phyloP scores from a whole-genome alignment of 768 basidiomycete genomes.

The Rhizopogon vulgaris region DNA sequence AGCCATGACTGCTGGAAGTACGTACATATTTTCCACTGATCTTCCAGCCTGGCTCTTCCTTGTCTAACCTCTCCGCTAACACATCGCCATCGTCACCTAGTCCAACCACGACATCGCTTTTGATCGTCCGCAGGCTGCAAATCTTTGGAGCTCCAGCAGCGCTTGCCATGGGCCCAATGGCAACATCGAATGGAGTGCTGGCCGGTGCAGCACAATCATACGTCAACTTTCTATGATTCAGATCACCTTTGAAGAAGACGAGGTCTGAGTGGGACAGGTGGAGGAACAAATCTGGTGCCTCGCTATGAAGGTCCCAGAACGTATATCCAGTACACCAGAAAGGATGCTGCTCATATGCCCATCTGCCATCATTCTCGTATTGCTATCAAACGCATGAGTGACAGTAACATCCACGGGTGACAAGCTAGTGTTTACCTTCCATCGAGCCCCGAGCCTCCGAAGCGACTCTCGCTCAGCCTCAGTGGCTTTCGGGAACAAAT shows the following conservation, averaged over 20 bases:
- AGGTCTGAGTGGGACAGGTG: conserved; percentile 87
- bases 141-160: conserved; percentile 83
- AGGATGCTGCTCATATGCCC: conserved; percentile 91
- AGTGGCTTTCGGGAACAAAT: conserved; percentile 80
- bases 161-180: conserved; percentile 90
- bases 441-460: conserved; percentile 70
- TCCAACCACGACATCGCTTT: conserved; percentile 92
- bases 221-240: conserved; percentile 88
- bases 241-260: conserved; percentile 91
- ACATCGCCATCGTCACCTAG: conserved; percentile 63
- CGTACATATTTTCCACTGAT: conserved; percentile 95
- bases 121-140: conserved; percentile 85
- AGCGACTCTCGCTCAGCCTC: conserved; percentile 81
- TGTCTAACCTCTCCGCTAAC: conserved; percentile 73
- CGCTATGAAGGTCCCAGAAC: conserved; percentile 79
- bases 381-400: conserved; percentile 37
- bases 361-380: conserved; percentile 89
- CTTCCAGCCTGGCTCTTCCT: conserved; percentile 90
- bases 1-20: conserved; percentile 10
- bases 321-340: conserved; percentile 98
- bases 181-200: conserved; percentile 81
- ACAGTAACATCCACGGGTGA: not conserved
- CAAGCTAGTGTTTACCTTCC: conserved; percentile 58
- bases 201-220: conserved; percentile 85
- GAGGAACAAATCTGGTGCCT: conserved; percentile 88